A percentile compares a stretch with the other conserved stretches of the same genome.
Conservation (phyloP, 177 flowering plant genomes). For the Tripterygium wilfordii region DNA sequence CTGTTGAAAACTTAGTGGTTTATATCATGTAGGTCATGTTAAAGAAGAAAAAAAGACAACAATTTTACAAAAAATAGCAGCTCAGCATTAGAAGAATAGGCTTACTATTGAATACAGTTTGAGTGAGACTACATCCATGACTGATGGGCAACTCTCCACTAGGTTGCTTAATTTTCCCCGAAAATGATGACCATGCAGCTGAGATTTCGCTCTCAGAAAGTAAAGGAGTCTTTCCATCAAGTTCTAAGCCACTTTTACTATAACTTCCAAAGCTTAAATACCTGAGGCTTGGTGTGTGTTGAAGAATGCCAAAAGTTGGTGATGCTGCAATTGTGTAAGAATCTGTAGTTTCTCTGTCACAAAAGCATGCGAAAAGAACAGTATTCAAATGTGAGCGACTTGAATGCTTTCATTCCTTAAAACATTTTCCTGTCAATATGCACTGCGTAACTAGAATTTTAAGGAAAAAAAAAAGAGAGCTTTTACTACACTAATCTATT, state of each 20-base stretch:
- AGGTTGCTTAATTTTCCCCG: conserved; percentile 30
- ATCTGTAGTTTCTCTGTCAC: conserved; percentile 46
- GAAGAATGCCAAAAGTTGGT: conserved; percentile 42
- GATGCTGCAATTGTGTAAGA: conserved; percentile 69
- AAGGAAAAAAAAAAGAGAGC: no score
- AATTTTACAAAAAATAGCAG: background rate
- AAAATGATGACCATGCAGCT: conserved; percentile 27
- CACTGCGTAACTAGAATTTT: no score
- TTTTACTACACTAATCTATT: no score
- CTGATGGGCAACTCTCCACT: conserved; percentile 56
- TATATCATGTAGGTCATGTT: no score
- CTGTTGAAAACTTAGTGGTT: no score
- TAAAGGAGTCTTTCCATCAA: conserved; percentile 42
- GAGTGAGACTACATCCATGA: conserved; percentile 76
- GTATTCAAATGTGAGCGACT: no score
- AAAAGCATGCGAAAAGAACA: background rate
- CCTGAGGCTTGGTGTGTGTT: conserved; percentile 21
- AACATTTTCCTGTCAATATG: no score
- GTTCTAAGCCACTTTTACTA: conserved; percentile 28
- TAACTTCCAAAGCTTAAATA: conserved; percentile 25
- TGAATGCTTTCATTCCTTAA: no score
- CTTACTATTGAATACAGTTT: conserved; percentile 88
- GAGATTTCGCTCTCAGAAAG: conserved; percentile 36
- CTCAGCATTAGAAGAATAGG: background rate
- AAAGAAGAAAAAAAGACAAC: background rate